Conservation (phyloP, 371 early-diverging fungal genomes). For the Rhizomucor miehei region DNA sequence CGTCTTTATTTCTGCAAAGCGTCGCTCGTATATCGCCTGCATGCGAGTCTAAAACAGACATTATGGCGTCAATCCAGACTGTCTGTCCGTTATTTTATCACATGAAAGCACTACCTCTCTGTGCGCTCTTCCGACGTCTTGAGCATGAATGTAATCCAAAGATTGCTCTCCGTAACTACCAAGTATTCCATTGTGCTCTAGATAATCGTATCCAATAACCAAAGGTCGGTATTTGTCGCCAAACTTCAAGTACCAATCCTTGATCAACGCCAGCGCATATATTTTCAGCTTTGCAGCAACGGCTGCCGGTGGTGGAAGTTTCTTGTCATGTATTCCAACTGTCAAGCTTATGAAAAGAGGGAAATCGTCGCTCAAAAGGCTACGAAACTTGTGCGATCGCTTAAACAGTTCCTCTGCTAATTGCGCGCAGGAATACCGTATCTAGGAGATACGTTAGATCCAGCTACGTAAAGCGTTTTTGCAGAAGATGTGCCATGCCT, state of each 20-base stretch:
- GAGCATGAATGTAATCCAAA: slow-evolving; percentile 20
- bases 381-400: slow-evolving; percentile 66
- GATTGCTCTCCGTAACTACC: background rate
- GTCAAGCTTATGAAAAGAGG: slow-evolving; percentile 53
- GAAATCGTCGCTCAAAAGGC: slow-evolving; percentile 49
- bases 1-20: slow-evolving; percentile 33
- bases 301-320: slow-evolving; percentile 56
- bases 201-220: slow-evolving; percentile 54
- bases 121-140: slow-evolving; percentile 14
- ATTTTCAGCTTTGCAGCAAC: slow-evolving; percentile 52
- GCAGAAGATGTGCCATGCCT: slow-evolving; percentile 29
- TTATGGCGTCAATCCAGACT: background rate
- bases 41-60: slow-evolving; percentile 35
- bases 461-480: background rate
- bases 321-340: slow-evolving; percentile 54
- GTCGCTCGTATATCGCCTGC: slow-evolving; percentile 38
- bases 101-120: no score
- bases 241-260: slow-evolving; percentile 57
- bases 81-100: no score
- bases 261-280: slow-evolving; percentile 50
- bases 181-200: slow-evolving; percentile 32
- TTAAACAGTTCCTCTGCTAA: slow-evolving; percentile 60
- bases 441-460: slow-evolving; percentile 26
- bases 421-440: slow-evolving; percentile 65
- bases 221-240: slow-evolving; percentile 51